phyloP scores from a whole-genome alignment of 2,329 filamentous ascomycete genomes.

The Mollisiaceae sp. region DNA sequence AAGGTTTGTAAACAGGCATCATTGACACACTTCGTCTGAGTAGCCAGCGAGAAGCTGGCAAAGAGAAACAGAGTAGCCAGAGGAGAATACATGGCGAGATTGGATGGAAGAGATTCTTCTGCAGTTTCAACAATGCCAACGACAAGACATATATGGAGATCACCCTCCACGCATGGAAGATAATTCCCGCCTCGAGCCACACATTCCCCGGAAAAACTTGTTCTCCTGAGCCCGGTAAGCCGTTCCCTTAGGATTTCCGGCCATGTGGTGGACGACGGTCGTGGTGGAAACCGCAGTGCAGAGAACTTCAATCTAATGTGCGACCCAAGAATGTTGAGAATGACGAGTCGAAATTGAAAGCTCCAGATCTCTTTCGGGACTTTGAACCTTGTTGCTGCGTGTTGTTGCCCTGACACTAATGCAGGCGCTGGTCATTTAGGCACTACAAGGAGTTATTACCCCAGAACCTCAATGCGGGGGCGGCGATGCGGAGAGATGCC shows the following conservation, averaged over 20 bases:
- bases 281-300: neutral
- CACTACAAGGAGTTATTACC: neutral
- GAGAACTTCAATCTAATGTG: neutral
- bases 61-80: neutral
- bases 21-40: neutral
- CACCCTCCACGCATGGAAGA: neutral
- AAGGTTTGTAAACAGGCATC: constrained; percentile 1
- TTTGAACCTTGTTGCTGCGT: neutral
- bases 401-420: neutral
- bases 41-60: constrained; percentile 4
- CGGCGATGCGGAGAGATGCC: constrained; percentile 7
- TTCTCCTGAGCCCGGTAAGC: neutral
- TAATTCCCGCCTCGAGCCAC: neutral
- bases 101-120: neutral
- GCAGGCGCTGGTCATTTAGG: neutral
- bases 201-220: neutral
- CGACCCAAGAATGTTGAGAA: neutral
- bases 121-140: neutral
- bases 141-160: neutral
- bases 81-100: constrained; percentile 3
- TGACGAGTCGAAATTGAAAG: constrained; percentile 8
- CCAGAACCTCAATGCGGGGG: constrained; percentile 11
- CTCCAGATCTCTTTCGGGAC: neutral
- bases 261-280: constrained; percentile 4
- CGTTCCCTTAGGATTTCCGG: neutral